A percentile compares a stretch with the other conserved stretches of the same genome.
These are phyloP conservation scores for Xylaria sp. DNA, from an alignment of 495 filamentous ascomycete genomes.

Conservation along the genomic window DNA sequence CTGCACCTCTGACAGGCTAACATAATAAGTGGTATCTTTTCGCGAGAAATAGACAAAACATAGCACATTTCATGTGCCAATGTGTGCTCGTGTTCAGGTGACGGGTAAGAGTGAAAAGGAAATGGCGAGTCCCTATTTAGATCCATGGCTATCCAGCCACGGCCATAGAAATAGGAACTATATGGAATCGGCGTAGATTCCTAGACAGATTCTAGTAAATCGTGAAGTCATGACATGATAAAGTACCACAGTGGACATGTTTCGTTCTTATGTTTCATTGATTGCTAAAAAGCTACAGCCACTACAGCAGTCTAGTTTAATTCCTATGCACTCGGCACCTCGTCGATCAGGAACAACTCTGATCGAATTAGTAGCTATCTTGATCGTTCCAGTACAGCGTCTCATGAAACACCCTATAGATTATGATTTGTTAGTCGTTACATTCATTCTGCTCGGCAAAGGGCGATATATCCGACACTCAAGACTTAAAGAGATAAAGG, in stretches of 20 bases:
- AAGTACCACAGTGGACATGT: background rate
- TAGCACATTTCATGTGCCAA: background rate
- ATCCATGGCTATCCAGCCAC: background rate
- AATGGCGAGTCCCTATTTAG: background rate
- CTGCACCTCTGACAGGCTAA: background rate
- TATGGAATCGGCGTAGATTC: background rate
- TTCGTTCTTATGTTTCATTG: background rate
- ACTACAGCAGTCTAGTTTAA: background rate
- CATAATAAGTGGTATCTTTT: background rate
- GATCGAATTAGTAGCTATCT: slow-evolving; percentile 49
- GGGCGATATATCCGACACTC: background rate
- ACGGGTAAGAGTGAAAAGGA: background rate
- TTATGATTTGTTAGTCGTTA: background rate
- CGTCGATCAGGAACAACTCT: background rate
- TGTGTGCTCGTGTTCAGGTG: background rate
- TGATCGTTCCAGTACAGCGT: slow-evolving; percentile 69
- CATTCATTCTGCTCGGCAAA: background rate
- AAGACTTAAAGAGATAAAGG: background rate
- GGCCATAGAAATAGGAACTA: background rate
- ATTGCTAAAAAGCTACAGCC: background rate
- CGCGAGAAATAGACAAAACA: background rate
- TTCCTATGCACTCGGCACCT: background rate
- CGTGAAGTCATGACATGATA: background rate
- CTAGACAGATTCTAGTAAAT: background rate
- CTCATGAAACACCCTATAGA: slow-evolving; percentile 61